phyloP scores from a whole-genome alignment of 1,284 basidiomycete genomes.

The Dichomitus squalens region DNA sequence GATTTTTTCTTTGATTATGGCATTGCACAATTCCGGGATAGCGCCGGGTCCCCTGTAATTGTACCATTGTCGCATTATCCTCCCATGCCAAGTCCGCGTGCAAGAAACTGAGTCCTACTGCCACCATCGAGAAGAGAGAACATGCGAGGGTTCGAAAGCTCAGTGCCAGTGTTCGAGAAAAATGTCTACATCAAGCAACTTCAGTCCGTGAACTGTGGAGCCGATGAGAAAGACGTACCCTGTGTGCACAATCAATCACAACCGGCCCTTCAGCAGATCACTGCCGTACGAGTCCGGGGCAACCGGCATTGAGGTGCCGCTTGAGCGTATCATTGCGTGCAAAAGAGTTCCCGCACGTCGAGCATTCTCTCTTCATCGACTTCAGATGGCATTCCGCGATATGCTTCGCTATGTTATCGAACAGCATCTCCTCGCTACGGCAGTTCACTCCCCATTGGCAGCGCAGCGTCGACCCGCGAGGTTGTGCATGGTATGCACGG shows the following conservation, averaged over 20 bases:
- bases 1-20: no score
- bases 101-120: neutral
- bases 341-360: slow-evolving; percentile 9
- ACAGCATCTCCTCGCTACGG: slow-evolving; percentile 18
- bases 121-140: neutral
- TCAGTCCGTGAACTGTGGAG: no score
- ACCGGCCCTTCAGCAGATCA: neutral
- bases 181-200: no score
- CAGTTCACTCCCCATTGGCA: slow-evolving; percentile 15
- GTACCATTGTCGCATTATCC: neutral
- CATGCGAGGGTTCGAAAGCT: neutral
- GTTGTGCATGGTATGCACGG: slow-evolving; percentile 1
- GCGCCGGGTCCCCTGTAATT: neutral
- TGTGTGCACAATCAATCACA: neutral
- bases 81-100: neutral
- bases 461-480: neutral
- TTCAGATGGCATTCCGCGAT: slow-evolving; percentile 21
- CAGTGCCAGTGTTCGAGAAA: no score
- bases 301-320: slow-evolving; percentile 11
- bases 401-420: slow-evolving; percentile 24
- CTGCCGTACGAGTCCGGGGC: neutral
- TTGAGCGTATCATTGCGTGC: slow-evolving; percentile 20
- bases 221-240: no score
- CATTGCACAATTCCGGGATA: no score
- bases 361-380: slow-evolving; percentile 12